Base-by-base conservation (phyloP, 2,329 filamentous ascomycete genomes). In the Spiromastix sp. region DNA sequence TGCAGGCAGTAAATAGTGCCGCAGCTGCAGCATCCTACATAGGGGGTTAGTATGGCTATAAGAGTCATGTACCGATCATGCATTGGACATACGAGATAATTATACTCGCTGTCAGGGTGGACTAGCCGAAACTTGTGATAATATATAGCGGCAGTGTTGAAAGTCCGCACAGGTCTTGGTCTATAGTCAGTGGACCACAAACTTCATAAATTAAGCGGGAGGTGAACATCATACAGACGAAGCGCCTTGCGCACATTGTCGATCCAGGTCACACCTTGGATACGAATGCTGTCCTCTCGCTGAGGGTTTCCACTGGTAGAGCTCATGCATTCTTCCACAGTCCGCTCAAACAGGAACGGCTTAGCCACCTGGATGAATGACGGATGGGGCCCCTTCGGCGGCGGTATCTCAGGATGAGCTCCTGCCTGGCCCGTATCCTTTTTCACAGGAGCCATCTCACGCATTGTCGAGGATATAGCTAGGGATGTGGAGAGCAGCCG, bases 111-210 rank as follows among this genome's bases (percentile, higher is more conserved):
- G 47, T 87, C 85, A n/a, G 79, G 73, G 51, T 93, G 86, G 30
- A 81, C 75, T 34, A 96, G 71, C 20, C 89, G 79, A 56, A 95
- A 95, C 48, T 86, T 86, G 67, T 96, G 89, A 55, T 87, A 98
- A 57, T 94, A 94, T 11, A 83, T 79, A 43, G 81, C 85, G 1
- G 91, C 91, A 0, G 89, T 93, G 48, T 89, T 84, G 59, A 85
- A 95, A 0, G 91, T 96, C 41, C 84, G 81, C 16, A 95, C 78
- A 2, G 91, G 91, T 30, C 84, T 87, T 44, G 17, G 38, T n/a
- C n/a, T n/a, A n/a, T n/a, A n/a, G n/a, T n/a, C n/a, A n/a, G n/a
- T n/a, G 17, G 26, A 21, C 13, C 17, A 36, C 21, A 42, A 2
- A n/a, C 30, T 26, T 12, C 25, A 17, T 36, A 34, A 21, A 17